Percentiles rank a stretch among this genome's conserved stretches.
Evolutionary conservation across 768 basidiomycete genomes (phyloP).

Genomic region (Lactifluus piperatus): DNA sequence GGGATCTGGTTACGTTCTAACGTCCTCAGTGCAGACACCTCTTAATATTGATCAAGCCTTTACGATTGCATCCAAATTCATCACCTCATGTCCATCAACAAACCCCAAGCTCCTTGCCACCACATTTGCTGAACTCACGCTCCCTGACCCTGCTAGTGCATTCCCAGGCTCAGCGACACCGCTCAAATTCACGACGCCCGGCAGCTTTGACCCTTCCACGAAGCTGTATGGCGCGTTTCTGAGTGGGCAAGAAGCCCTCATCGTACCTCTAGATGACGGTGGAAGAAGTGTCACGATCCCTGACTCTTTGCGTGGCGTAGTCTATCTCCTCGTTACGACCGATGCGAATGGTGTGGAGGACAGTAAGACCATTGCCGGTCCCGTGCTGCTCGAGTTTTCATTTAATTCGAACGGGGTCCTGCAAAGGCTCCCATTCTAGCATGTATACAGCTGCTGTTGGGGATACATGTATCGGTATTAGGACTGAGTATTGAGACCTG

Average conservation of each 20-base stretch:
- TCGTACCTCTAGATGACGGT: constrained; percentile 12
- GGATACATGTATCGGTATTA: background rate
- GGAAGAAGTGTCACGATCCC: constrained; percentile 12
- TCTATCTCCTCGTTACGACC: constrained; percentile 14
- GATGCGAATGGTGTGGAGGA: constrained; percentile 10
- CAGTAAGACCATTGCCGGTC: constrained; percentile 16
- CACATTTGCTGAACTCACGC: constrained; percentile 43
- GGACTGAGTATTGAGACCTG: background rate
- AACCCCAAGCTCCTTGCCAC: constrained; percentile 44
- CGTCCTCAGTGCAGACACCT: constrained; percentile 30
- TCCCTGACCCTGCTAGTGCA: constrained; percentile 18
- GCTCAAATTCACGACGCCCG: constrained; percentile 1
- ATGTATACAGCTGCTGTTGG: background rate
- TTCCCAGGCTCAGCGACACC: constrained; percentile 10
- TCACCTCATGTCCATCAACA: constrained; percentile 42
- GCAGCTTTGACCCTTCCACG: background rate
- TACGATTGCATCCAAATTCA: constrained; percentile 37
- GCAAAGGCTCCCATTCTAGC: background rate
- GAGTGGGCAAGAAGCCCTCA: constrained; percentile 13
- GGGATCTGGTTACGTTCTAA: constrained; percentile 27
- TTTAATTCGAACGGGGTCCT: constrained; percentile 7
- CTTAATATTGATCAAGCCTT: constrained; percentile 34
- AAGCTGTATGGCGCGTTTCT: constrained; percentile 17
- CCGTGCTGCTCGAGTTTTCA: constrained; percentile 16
- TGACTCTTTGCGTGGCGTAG: constrained; percentile 5